phyloP scores from a whole-genome alignment of 2,329 filamentous ascomycete species.

The Claviceps cyperi region DNA sequence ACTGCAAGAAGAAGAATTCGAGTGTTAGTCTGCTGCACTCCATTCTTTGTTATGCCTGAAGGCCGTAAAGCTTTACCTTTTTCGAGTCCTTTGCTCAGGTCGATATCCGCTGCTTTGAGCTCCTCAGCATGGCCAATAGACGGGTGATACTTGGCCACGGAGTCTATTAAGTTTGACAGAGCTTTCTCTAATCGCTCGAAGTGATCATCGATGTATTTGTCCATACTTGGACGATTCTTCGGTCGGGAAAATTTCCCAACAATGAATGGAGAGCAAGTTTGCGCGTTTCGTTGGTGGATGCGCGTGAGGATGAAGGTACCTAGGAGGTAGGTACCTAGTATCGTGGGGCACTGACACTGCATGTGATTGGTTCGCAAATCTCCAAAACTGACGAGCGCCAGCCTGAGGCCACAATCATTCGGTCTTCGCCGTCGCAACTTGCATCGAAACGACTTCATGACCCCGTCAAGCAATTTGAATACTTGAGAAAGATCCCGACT shows the following conservation, averaged over 20 bases:
- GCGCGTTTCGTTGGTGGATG: not conserved
- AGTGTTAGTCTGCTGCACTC: not conserved
- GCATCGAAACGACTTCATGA: slow-evolving; percentile 11
- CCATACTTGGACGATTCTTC: slow-evolving; percentile 30
- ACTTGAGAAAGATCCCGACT: slow-evolving; percentile 16
- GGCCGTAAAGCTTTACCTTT: slow-evolving; percentile 32
- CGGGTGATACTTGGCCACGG: slow-evolving; percentile 70
- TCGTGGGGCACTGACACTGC: slow-evolving; percentile 8
- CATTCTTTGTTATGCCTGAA: no score
- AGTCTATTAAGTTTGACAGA: slow-evolving; percentile 58
- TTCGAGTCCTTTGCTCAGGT: slow-evolving; percentile 50
- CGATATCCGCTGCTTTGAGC: slow-evolving; percentile 54
- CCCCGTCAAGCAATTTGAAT: slow-evolving; percentile 23
- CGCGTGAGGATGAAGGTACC: not conserved
- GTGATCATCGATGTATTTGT: slow-evolving; percentile 44
- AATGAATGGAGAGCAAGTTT: not conserved
- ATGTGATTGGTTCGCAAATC: slow-evolving; percentile 8
- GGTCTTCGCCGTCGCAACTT: slow-evolving; percentile 21
- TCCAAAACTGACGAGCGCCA: not conserved
- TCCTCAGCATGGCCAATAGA: slow-evolving; percentile 52
- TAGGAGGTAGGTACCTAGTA: no score
- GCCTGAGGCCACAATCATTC: slow-evolving; percentile 19
- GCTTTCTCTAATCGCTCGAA: slow-evolving; percentile 55
- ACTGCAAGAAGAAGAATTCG: slow-evolving; percentile 30
- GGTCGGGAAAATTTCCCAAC: not conserved